Percentiles rank a stretch among this genome's conserved stretches.
Conservation (phyloP, 306 rosid genomes). For the Senna tora region DNA sequence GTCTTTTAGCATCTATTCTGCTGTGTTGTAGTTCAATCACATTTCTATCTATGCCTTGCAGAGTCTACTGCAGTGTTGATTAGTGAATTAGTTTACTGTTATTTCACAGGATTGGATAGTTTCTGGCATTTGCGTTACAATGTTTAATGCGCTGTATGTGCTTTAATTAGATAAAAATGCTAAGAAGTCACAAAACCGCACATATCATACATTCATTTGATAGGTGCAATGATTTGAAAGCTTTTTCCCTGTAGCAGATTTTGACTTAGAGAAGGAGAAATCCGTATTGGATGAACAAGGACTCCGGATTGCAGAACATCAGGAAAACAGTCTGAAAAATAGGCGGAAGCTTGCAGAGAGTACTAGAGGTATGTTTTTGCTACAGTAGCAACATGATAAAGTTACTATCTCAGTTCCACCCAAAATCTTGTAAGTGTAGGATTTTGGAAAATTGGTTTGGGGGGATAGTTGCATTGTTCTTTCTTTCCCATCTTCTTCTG, state of each 20-base stretch:
- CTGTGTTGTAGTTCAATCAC: neutral
- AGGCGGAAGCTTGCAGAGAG: conserved; percentile 95
- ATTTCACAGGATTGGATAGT: neutral
- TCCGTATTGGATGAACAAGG: conserved; percentile 86
- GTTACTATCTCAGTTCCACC: neutral
- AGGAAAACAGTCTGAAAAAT: conserved; percentile 94
- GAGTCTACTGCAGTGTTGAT: neutral
- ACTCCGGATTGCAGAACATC: conserved; percentile 86
- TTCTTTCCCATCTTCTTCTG: too few species aligned
- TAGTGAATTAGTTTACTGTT: neutral
- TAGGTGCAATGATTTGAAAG: neutral
- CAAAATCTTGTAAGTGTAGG: neutral
- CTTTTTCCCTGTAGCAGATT: conserved; percentile 49
- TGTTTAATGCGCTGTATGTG: neutral
- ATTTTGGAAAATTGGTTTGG: neutral
- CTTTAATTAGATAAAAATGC: neutral
- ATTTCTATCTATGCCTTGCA: neutral
- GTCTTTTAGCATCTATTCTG: neutral
- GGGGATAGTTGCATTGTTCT: neutral
- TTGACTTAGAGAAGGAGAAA: conserved; percentile 92
- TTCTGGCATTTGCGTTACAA: neutral
- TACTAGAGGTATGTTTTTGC: conserved; percentile 63
- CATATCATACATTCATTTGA: neutral
- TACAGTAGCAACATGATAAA: neutral
- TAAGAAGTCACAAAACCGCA: neutral